A percentile compares a stretch with the other conserved stretches of the same genome.
These are phyloP conservation scores for Flammula alnicola DNA, from an alignment of 1,284 basidiomycete genomes.

Conservation along the genomic window DNA sequence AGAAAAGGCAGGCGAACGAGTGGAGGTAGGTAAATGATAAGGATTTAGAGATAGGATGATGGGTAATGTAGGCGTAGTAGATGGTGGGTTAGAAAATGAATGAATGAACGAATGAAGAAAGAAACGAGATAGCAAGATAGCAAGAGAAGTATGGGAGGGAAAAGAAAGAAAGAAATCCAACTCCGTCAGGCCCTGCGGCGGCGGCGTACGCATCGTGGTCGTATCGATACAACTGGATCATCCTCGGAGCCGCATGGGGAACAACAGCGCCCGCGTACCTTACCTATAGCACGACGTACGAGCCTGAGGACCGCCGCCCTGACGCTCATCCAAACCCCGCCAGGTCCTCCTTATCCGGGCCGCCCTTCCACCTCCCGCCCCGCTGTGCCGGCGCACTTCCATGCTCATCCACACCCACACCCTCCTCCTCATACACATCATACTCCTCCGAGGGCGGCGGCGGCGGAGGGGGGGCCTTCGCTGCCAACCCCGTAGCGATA, in stretches of 20 bases:
- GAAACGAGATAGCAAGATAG: not conserved
- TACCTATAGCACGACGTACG: constrained; percentile 2
- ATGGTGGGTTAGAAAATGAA: not conserved
- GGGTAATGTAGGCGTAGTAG: constrained; percentile 3
- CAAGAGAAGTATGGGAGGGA: constrained; percentile 1
- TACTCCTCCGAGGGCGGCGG: constrained; percentile 23
- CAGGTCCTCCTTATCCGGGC: constrained; percentile 32
- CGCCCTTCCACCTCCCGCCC: constrained; percentile 34
- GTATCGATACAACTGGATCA: too few species aligned
- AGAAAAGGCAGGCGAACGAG: too few species aligned
- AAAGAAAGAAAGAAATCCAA: constrained; percentile 7
- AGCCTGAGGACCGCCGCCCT: too few species aligned
- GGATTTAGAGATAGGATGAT: too few species aligned
- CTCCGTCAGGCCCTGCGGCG: not conserved
- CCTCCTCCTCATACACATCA: constrained; percentile 24
- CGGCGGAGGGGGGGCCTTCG: constrained; percentile 31
- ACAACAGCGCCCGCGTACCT: not conserved
- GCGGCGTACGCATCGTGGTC: too few species aligned
- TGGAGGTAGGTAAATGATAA: too few species aligned
- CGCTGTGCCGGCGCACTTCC: constrained; percentile 29
- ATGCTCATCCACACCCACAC: constrained; percentile 27
- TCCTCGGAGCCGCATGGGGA: not conserved
- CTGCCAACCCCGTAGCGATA: constrained; percentile 30
- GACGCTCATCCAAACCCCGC: constrained; percentile 35
- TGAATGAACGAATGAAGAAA: constrained; percentile 1